Evolutionary conservation across 1,284 basidiomycete species (phyloP).

Genomic region (Leccinum pachyderme): DNA sequence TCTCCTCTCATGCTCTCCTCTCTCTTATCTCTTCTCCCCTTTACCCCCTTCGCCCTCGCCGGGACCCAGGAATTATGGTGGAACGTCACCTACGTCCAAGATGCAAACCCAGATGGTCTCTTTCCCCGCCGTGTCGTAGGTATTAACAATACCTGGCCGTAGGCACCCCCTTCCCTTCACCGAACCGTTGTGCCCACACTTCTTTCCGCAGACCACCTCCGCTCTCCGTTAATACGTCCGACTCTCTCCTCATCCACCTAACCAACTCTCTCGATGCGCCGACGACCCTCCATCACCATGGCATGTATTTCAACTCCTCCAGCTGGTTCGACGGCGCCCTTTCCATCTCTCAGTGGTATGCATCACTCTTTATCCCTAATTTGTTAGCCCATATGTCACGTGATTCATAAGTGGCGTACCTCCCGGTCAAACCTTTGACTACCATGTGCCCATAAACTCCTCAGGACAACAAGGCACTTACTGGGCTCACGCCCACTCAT

Average conservation of each 20-base stretch:
- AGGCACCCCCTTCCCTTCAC: slow-evolving; percentile 33
- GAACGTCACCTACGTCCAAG: slow-evolving; percentile 73
- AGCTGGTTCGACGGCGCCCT: slow-evolving; percentile 88
- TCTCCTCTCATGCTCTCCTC: slow-evolving; percentile 6
- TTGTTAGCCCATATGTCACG: not conserved
- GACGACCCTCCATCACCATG: slow-evolving; percentile 81
- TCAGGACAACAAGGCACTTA: slow-evolving; percentile 83
- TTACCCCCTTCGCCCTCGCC: slow-evolving; percentile 44
- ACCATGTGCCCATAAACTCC: slow-evolving; percentile 73
- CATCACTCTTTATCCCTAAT: not conserved
- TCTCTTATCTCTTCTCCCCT: slow-evolving; percentile 21
- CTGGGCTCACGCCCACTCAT: slow-evolving; percentile 80
- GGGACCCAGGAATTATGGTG: slow-evolving; percentile 74
- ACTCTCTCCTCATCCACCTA: slow-evolving; percentile 75
- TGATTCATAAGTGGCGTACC: slow-evolving; percentile 73
- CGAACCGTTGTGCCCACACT: not conserved
- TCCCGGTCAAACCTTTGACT: slow-evolving; percentile 69
- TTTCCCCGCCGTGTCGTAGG: slow-evolving; percentile 76
- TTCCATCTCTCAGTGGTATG: slow-evolving; percentile 79
- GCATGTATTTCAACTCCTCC: slow-evolving; percentile 88
- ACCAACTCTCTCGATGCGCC: slow-evolving; percentile 66
- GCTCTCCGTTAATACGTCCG: slow-evolving; percentile 67
- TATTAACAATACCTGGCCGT: slow-evolving; percentile 92
- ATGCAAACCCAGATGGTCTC: slow-evolving; percentile 76
- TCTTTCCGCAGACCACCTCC: slow-evolving; percentile 67